Conservation (phyloP, 139 green algal species). For the Coccomyxa sp. region DNA sequence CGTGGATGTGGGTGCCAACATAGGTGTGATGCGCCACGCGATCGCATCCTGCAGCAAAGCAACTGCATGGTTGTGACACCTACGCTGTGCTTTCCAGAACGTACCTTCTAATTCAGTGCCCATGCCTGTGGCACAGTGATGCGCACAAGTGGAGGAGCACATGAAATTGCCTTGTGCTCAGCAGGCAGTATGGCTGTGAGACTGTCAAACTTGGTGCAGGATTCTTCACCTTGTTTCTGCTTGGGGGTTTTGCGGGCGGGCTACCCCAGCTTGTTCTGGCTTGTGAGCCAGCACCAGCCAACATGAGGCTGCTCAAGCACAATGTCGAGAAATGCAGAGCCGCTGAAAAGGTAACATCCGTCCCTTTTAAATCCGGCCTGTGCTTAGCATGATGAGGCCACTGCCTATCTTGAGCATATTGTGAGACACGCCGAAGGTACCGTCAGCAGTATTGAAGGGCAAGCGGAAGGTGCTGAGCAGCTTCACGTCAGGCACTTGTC, state of each 20-base stretch:
- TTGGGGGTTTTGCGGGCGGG: no score
- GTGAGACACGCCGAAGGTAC: not conserved
- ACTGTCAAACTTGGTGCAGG: no score
- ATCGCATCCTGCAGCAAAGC: slow-evolving; percentile 1
- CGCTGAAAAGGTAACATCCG: no score
- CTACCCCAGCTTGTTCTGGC: no score
- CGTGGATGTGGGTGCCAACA: slow-evolving; percentile 53
- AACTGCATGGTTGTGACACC: not conserved
- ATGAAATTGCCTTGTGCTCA: not conserved
- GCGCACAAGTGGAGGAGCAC: not conserved
- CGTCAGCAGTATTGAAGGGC: not conserved
- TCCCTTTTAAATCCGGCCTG: no score
- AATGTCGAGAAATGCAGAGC: no score
- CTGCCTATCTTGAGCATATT: not conserved
- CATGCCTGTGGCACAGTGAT: not conserved
- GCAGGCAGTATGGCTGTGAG: no score
- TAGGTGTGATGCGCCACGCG: slow-evolving; percentile 20
- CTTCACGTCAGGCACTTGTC: not conserved
- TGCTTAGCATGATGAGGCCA: not conserved
- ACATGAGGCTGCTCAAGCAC: no score
- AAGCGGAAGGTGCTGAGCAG: not conserved
- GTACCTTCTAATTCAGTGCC: not conserved
- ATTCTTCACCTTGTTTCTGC: no score
- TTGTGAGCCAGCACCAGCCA: no score
- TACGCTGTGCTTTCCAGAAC: not conserved